Evolutionary conservation across 2,329 filamentous ascomycete genomes (phyloP), one percentile per base, ranked within the genome.

Genomic region (Aspergillus pseudonomiae): DNA sequence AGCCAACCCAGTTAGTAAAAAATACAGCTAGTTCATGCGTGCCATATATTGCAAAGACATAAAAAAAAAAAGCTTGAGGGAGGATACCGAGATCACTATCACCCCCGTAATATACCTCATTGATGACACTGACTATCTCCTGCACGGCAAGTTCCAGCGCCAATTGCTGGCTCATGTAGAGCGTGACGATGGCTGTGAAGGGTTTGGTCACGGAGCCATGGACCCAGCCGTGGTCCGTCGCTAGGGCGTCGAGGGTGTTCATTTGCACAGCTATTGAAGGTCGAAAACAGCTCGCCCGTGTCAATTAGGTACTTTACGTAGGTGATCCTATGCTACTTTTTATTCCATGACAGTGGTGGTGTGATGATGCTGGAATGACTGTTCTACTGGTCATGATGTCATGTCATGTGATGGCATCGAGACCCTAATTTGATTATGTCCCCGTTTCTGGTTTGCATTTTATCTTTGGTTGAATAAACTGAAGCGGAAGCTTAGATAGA

Each of bases 201-300:
- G 64, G 64, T 9, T 55, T 60, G 26, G 45, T 61, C n/a, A 60
- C 57, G 5, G 64, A 58, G 19, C 64, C 64, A 24, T 64, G 64
- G 30, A 54, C 58, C 64, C 64, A 66, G n/a, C 48, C n/a, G 19
- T 64, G 26, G 10, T 32, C 39, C 4, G 52, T 62, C 14, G 64
- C 64, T n/a, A 62, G 52, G 12, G 59, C 55, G 50, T 66, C 64
- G 11, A 66, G 48, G n/a, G 26, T 43, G 41, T 63, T 50, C 61
- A 63, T 63, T 41, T 41, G 24, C 39, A 26, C 16, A 21, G 26
- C 24, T 16, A 6, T 36, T 45, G 30, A 26, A 10, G 6, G n/a
- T 4, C 28, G 14, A 12, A 26, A 5, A 41, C 3, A 36, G 1
- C 34, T 36, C 16, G 34, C 16, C 34, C 34, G 34, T 36, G 14